Evolutionary conservation across 495 filamentous ascomycete genomes (phyloP).

Genomic region (Aspergillus taichungensis): DNA sequence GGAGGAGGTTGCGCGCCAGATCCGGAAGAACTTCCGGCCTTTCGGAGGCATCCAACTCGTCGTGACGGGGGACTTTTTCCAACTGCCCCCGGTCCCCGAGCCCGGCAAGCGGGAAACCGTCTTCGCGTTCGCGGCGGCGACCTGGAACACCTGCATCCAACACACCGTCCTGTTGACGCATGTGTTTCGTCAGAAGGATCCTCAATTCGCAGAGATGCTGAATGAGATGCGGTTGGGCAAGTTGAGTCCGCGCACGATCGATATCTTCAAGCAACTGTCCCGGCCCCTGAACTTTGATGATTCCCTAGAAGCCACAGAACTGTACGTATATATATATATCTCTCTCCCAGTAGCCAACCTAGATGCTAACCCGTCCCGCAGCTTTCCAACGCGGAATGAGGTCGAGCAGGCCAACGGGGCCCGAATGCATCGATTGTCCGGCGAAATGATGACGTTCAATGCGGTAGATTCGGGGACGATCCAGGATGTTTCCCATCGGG

Average conservation of each 20-base stretch:
- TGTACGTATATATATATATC: conserved; percentile 44
- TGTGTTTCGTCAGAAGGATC: conserved; percentile 92
- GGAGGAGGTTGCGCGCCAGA: conserved; percentile 71
- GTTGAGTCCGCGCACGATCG: conserved; percentile 58
- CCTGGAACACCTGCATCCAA: conserved; percentile 85
- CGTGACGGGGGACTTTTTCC: conserved; percentile 96
- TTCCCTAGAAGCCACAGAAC: conserved; percentile 77
- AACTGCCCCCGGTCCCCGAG: conserved; percentile 89
- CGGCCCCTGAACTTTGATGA: conserved; percentile 65
- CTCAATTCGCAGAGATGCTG: conserved; percentile 85
- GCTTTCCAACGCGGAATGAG: conserved; percentile 83
- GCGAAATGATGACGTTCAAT: conserved; percentile 57
- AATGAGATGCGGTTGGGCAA: conserved; percentile 94
- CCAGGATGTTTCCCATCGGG: conserved; percentile 54
- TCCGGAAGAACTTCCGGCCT: conserved; percentile 78
- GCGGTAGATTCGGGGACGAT: conserved; percentile 70
- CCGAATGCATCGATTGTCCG: conserved; percentile 63
- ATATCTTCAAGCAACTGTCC: conserved; percentile 60
- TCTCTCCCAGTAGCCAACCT: conserved; percentile 22
- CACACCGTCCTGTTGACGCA: conserved; percentile 94
- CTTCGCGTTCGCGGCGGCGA: conserved; percentile 86
- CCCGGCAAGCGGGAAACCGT: conserved; percentile 55
- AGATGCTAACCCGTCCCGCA: conserved; percentile 15
- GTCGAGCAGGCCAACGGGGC: conserved; percentile 77
- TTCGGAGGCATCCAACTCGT: conserved; percentile 96